Conservation (phyloP, 192 early-diverging fungal species). For the Obelidium mucronatum region DNA sequence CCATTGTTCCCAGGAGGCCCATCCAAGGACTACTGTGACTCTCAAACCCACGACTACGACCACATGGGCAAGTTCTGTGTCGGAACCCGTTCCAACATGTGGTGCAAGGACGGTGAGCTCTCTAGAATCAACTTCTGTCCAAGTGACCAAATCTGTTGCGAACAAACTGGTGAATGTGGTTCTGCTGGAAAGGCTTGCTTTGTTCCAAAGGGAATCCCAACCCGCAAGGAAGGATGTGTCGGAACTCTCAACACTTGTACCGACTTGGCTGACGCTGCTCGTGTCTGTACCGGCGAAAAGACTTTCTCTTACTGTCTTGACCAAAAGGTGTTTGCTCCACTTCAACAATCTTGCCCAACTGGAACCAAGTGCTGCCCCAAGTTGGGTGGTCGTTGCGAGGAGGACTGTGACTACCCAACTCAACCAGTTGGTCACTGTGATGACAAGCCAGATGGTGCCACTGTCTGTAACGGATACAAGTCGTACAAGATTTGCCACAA, state of each 20-base stretch:
- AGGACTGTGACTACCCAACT: slow-evolving; percentile 29
- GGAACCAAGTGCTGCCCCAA: slow-evolving; percentile 29
- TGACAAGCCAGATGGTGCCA: slow-evolving; percentile 26
- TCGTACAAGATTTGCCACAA: slow-evolving; percentile 34
- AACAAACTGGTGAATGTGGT: slow-evolving; percentile 11
- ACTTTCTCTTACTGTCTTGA: slow-evolving; percentile 34
- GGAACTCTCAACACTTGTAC: slow-evolving; percentile 10
- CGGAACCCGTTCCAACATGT: slow-evolving; percentile 30
- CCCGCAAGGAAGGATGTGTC: neutral
- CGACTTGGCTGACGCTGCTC: slow-evolving; percentile 2
- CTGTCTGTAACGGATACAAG: slow-evolving; percentile 19
- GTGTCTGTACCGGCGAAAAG: slow-evolving; percentile 28
- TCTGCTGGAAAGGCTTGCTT: neutral
- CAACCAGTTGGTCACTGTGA: slow-evolving; percentile 15
- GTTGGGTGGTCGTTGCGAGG: slow-evolving; percentile 28
- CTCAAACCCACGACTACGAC: slow-evolving; percentile 5
- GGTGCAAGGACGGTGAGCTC: slow-evolving; percentile 16
- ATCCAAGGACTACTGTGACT: slow-evolving; percentile 12
- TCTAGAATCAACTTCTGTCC: slow-evolving; percentile 21
- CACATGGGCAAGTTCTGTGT: slow-evolving; percentile 29
- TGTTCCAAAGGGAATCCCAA: slow-evolving; percentile 16
- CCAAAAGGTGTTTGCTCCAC: slow-evolving; percentile 14
- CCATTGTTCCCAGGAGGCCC: neutral
- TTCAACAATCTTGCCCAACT: slow-evolving; percentile 20
- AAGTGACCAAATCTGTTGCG: slow-evolving; percentile 22